These are phyloP conservation scores for Penicillium fimorum DNA, from an alignment of 495 filamentous ascomycete species.

Conservation along the genomic window DNA sequence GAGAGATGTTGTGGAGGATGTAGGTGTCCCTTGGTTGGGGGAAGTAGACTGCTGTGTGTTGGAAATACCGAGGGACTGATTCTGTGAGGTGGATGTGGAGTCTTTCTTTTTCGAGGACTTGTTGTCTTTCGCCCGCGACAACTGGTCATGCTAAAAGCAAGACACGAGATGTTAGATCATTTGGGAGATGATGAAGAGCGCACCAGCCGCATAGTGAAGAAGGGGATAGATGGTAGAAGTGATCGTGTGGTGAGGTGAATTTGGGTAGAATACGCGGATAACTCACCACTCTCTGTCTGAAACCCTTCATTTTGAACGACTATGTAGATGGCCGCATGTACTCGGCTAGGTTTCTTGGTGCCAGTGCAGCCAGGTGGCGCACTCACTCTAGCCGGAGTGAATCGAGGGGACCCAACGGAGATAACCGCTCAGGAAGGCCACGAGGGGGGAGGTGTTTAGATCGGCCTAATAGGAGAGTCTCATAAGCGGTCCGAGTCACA, in stretches of 20 bases:
- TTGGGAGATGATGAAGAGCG: conserved; percentile 8
- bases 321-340: conserved; percentile 42
- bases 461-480: conserved; percentile 32
- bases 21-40: conserved; percentile 67
- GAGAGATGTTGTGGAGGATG: conserved; percentile 82
- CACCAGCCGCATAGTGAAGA: conserved; percentile 19
- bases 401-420: conserved; percentile 20
- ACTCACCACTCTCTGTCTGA: conserved; percentile 97
- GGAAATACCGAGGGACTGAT: conserved; percentile 36
- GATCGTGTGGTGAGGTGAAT: conserved; percentile 22
- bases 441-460: conserved; percentile 32
- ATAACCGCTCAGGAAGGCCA: conserved; percentile 28
- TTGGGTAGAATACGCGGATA: conserved; percentile 11
- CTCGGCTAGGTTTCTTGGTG: conserved; percentile 32
- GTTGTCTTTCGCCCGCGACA: conserved; percentile 92
- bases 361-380: conserved; percentile 42
- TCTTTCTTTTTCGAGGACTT: conserved; percentile 94
- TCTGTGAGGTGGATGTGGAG: conserved; percentile 71
- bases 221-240: conserved; percentile 12
- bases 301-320: conserved; percentile 82
- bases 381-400: conserved; percentile 44
- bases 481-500: conserved; percentile 32
- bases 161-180: conserved; percentile 35
- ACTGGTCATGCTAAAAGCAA: conserved; percentile 68
- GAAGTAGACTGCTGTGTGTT: conserved; percentile 59